phyloP scores from a whole-genome alignment of 2,329 filamentous ascomycete genomes.

The Hypocreales sp. region DNA sequence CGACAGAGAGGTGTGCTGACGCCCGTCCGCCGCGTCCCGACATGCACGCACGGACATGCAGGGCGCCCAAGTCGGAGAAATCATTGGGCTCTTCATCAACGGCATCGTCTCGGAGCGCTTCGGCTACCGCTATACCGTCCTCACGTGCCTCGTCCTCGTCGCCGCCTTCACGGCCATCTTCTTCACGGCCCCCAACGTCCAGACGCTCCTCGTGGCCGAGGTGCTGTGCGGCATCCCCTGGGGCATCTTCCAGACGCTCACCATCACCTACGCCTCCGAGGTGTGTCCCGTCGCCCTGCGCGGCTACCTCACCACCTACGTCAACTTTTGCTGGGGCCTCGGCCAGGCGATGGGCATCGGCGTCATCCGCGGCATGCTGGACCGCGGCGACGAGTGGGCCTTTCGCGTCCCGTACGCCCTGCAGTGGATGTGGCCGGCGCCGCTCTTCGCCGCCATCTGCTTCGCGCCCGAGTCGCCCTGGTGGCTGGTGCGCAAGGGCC shows the following conservation, averaged over 20 bases:
- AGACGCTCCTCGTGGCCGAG: constrained; percentile 43
- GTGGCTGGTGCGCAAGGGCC: constrained; percentile 59
- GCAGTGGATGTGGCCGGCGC: constrained; percentile 67
- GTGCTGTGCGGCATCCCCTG: constrained; percentile 48
- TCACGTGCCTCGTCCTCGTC: constrained; percentile 37
- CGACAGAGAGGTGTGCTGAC: not conserved
- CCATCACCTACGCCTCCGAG: constrained; percentile 53
- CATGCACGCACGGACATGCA: no score
- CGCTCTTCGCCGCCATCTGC: constrained; percentile 47
- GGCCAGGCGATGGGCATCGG: constrained; percentile 59
- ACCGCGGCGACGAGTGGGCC: constrained; percentile 50
- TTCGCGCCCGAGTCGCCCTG: constrained; percentile 58
- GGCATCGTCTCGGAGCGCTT: constrained; percentile 51
- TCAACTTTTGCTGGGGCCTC: constrained; percentile 67
- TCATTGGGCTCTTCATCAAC: constrained; percentile 51
- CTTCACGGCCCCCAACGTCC: constrained; percentile 47
- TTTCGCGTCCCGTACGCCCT: constrained; percentile 57
- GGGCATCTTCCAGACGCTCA: constrained; percentile 43
- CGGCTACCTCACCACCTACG: constrained; percentile 57
- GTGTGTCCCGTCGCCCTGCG: constrained; percentile 59
- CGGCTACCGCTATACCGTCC: constrained; percentile 51
- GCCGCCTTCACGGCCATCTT: constrained; percentile 45
- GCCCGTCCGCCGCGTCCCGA: not conserved
- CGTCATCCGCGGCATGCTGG: constrained; percentile 54
- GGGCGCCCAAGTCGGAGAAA: constrained; percentile 31